Evolutionary conservation across 2,329 filamentous ascomycete genomes (phyloP).

Genomic region (Penicillium sp.): DNA sequence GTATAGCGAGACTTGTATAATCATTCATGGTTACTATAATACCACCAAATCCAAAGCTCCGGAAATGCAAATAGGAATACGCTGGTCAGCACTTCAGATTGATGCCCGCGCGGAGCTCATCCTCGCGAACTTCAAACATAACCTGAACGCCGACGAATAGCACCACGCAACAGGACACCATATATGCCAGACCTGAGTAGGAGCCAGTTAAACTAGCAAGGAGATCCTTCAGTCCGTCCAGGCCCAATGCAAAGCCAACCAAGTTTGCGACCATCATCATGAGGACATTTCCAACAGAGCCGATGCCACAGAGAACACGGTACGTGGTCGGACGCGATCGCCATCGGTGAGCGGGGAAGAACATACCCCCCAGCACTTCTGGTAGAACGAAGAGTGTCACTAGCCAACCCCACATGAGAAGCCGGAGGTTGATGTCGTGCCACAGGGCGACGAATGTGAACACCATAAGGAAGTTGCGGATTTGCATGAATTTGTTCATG

Average conservation of each 20-base stretch:
- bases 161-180: slow-evolving; percentile 68
- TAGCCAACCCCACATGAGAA: slow-evolving; percentile 96
- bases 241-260: slow-evolving; percentile 88
- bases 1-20: background rate
- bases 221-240: slow-evolving; percentile 82
- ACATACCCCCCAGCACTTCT: slow-evolving; percentile 69
- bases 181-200: slow-evolving; percentile 73
- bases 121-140: slow-evolving; percentile 94
- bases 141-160: slow-evolving; percentile 85
- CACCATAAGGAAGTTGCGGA: slow-evolving; percentile 76
- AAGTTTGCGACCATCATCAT: slow-evolving; percentile 97
- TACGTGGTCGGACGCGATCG: slow-evolving; percentile 69
- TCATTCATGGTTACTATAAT: background rate
- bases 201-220: slow-evolving; percentile 73
- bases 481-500: slow-evolving; percentile 56
- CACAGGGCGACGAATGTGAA: slow-evolving; percentile 98
- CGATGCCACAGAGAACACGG: slow-evolving; percentile 75
- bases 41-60: background rate
- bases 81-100: slow-evolving; percentile 70
- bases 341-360: slow-evolving; percentile 77
- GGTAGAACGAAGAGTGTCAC: slow-evolving; percentile 92
- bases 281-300: slow-evolving; percentile 78
- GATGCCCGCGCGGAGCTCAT: slow-evolving; percentile 79
- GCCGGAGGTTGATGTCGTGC: slow-evolving; percentile 91
- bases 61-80: background rate